Conservation (phyloP, 2,329 filamentous ascomycete genomes). For the Alternaria sp. region DNA sequence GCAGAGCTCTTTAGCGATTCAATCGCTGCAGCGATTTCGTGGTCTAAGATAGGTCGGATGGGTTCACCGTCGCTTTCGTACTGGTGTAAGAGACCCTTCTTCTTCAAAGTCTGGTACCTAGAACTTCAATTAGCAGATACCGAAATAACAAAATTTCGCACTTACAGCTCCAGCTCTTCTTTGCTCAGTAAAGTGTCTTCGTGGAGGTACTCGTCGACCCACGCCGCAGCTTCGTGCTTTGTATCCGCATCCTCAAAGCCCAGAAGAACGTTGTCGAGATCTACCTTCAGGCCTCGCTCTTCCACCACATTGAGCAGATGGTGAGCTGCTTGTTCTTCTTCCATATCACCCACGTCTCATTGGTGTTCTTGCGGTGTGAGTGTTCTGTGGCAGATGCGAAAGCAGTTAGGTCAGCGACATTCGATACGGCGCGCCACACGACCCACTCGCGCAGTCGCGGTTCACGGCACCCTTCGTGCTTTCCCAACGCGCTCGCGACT, state of each 20-base stretch:
- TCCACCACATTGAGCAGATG: slow-evolving; percentile 53
- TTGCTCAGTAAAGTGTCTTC: slow-evolving; percentile 54
- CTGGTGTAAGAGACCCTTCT: slow-evolving; percentile 41
- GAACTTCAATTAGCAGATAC: background rate
- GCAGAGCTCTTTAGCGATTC: slow-evolving; percentile 70
- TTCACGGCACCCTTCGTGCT: slow-evolving; percentile 6
- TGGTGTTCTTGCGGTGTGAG: slow-evolving; percentile 3
- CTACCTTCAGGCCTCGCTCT: slow-evolving; percentile 52
- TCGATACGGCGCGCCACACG: slow-evolving; percentile 23
- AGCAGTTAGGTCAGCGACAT: slow-evolving; percentile 24
- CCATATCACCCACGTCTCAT: slow-evolving; percentile 23
- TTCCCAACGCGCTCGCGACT: slow-evolving; percentile 33
- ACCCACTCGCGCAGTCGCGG: slow-evolving; percentile 42
- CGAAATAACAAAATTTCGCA: fast-evolving
- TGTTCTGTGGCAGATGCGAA: slow-evolving; percentile 34
- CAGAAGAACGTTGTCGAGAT: slow-evolving; percentile 55
- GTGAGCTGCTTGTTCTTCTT: slow-evolving; percentile 47
- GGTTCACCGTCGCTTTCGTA: slow-evolving; percentile 38
- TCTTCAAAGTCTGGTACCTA: slow-evolving; percentile 43
- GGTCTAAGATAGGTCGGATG: slow-evolving; percentile 60
- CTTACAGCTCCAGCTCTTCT: slow-evolving; percentile 57
- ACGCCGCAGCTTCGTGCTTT: slow-evolving; percentile 49
- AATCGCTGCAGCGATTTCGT: slow-evolving; percentile 67
- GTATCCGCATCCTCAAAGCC: slow-evolving; percentile 55
- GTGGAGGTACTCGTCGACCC: slow-evolving; percentile 57